Evolutionary conservation across 805 yeast species (phyloP), one percentile per base, ranked within the genome.

Genomic region (Lipomyces spencermartinsiae): DNA sequence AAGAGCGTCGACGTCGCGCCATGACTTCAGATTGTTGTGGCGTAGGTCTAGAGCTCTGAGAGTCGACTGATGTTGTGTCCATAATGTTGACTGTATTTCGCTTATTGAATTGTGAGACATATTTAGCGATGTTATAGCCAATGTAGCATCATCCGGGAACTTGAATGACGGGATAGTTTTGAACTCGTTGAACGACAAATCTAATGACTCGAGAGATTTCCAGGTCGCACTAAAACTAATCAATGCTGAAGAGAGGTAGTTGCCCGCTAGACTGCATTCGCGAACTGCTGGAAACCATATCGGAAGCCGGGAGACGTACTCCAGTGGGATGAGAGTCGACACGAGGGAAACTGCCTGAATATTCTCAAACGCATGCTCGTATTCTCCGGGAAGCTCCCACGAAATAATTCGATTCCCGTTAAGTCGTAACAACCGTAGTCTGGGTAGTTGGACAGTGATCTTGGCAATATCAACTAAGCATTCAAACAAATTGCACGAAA

Each of bases 401-500:
- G 59, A 55, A 9, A 65, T 33, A 29, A 80, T 72, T 43, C 81
- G 72, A 62, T 80, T 80, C 12, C 81, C 81, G 51, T 86, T 87
- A 57, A 90, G 72, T 55, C 84, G 81, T 39, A 91, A 71, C 1
- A 76, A 74, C 29, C 73, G 67, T 6, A 92, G 69, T 0, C 68
- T 66, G 0, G 83, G 80, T 39, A 88, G 69, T 2, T 73, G 65
- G 2, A 71, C 63, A 0, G 84, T 67, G 14, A 89, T 76, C 1
- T 73, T 69, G 62, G 81, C 73, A 0, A 89, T 74, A 0, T 76
- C 78, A 0, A 74, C 64, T 67, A 87, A 74, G 62, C 81, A 78
- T 25, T 75, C 74, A 54, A 91, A 76, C 59, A 90, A 76, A 75
- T 91, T 89, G 74, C 78, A 85, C 12, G 92, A 83, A 60, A 92